Percentiles rank a stretch among this genome's conserved stretches.
Evolutionary conservation across 305 asterid genomes (phyloP).

Genomic region (Coffea humblotiana): DNA sequence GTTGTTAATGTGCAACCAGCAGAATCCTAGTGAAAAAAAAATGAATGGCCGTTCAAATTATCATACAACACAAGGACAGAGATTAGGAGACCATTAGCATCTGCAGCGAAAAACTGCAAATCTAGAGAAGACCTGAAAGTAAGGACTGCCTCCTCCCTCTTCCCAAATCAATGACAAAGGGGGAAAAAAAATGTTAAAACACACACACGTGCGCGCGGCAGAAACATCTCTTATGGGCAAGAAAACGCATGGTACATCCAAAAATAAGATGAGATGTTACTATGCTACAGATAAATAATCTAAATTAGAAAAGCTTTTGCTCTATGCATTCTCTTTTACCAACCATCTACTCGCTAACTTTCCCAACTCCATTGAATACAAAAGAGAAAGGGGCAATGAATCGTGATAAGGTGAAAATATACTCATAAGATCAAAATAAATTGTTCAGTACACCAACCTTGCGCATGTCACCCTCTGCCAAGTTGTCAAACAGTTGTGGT

Average conservation of each 20-base stretch:
- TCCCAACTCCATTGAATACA: not conserved
- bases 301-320: not conserved
- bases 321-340: not conserved
- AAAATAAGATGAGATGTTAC: no score
- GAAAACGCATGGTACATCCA: not conserved
- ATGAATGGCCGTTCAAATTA: not conserved
- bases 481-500: slow-evolving; percentile 46
- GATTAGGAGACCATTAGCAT: no score
- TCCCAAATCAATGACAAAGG: not conserved
- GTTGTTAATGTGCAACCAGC: not conserved
- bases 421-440: not conserved
- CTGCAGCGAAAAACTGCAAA: no score
- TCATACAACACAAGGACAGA: not conserved
- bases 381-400: not conserved
- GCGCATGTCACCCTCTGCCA: slow-evolving; percentile 53
- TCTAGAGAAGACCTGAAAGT: no score
- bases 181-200: no score
- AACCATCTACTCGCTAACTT: no score
- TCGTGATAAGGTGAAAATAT: not conserved
- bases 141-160: not conserved
- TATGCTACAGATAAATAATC: not conserved
- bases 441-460: slow-evolving; percentile 46
- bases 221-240: not conserved
- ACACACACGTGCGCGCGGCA: no score
- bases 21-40: not conserved